Evolutionary conservation across 192 early-diverging fungal genomes (phyloP), one percentile per base, ranked within the genome.

Genomic region (Entomortierella parvispora): DNA sequence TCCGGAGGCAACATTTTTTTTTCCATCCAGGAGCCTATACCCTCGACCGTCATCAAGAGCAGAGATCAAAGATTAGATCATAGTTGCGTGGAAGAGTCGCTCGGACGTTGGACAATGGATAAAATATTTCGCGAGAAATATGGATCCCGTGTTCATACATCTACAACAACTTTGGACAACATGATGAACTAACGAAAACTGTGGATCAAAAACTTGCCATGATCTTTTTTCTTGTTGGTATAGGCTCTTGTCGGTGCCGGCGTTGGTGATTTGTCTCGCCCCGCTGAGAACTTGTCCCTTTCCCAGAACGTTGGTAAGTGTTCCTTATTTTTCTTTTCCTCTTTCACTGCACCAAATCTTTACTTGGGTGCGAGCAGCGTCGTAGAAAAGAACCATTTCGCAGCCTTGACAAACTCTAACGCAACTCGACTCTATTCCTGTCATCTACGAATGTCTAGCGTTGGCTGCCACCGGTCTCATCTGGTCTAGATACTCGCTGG

Each of bases 401-500:
- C n/a, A n/a, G n/a, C n/a, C n/a, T n/a, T n/a, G n/a, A n/a, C n/a
- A n/a, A n/a, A n/a, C n/a, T n/a, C n/a, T 20, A 49, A 49, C 47
- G 2, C 31, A 46, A 61, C 23, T 23, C 53, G 2, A 23, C 18
- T 10, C 28, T 66, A 20, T 40, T 46, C 34, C 26, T n/a, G 12
- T 28, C 5, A 4, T 61, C 17, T 32, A 46, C 23, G 8, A 43
- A 7, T 64, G 25, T 50, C 18, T 78, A 82, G 95, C 97, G 20
- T 85, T 99, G 60, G 87, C 95, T 18, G 94, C 94, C 31, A 99
- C 97, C 4, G 97, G 97, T 31, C 58, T 96, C 57, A 99, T 99
- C 80, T 99, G 97, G 97, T 91, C 91, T n/a, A 93, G 97, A 47
- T 99, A 96, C 86, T 92, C 96, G 6, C 89, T 89, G 42, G 94